Base-by-base conservation (phyloP, 139 green algal genomes). In the Coelastrella sp. region DNA sequence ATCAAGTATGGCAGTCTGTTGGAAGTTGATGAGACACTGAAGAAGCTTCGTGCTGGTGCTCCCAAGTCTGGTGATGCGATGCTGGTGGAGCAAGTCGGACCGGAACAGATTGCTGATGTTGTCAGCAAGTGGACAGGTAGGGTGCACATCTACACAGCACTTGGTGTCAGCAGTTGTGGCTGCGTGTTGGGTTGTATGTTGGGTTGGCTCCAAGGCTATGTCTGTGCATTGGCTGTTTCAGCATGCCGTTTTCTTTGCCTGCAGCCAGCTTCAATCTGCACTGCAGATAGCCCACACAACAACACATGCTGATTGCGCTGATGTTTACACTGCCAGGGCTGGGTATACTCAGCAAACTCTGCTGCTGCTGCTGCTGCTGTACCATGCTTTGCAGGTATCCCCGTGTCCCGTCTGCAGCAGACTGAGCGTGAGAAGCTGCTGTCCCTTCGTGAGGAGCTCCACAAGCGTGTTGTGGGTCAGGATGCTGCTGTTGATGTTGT, bases 341-440 rank as follows among this genome's bases (percentile, higher is more conserved):
- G 32, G 1, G 32, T 47, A 1, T 47, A 1, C 32, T 47, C 32
- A 47, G 32, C n/a, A n/a, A n/a, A n/a, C n/a, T n/a, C n/a, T n/a
- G n/a, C n/a, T n/a, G n/a, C 32, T 2, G 32, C 32, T 47, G 32
- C 32, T 47, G 32, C 54, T 83, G 5, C n/a, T 80, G 74, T 58
- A 58, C 74, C 11, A 58, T 13, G 5, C n/a, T 32, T 0, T 75
- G 60, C 66, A 88, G 93, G 91, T n/a, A 92, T 94, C 79, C 95
- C 95, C n/a, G 94, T 96, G 19, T 87, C 81, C 54, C 73, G 85
- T 68, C 89, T 96, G 68, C 90, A 94, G 92, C 88, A 96, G 65
- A 95, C 92, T 0, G 97, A 99, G 80, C 92, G 92, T 7, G 96
- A 98, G 68, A 99, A 99, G 93, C 97, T 99, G 90, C 94, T 99